phyloP scores from a whole-genome alignment of 2,329 filamentous ascomycete genomes.

The Hyphodiscus sp. region DNA sequence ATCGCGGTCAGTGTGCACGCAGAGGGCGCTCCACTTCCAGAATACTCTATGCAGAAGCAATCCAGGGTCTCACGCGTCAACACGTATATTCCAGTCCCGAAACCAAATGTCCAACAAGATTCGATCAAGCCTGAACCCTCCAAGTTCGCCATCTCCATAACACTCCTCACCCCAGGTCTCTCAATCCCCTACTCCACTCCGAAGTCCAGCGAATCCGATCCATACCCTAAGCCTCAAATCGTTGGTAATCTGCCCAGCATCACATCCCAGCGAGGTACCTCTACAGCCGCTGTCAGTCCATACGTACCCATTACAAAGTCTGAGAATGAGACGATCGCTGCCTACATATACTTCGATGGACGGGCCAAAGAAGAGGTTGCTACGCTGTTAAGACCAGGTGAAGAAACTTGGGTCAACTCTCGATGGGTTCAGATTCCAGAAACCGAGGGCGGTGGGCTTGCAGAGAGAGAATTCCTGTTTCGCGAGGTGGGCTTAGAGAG shows the following conservation, averaged over 20 bases:
- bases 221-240: constrained; percentile 73
- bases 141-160: constrained; percentile 97
- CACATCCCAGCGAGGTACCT: constrained; percentile 44
- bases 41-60: constrained; percentile 93
- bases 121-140: constrained; percentile 79
- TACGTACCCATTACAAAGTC: constrained; percentile 91
- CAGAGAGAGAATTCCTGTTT: constrained; percentile 95
- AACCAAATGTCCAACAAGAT: constrained; percentile 64
- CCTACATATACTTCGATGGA: constrained; percentile 98
- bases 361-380: constrained; percentile 94
- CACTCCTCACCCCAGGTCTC: constrained; percentile 79
- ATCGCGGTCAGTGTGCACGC: constrained; percentile 96
- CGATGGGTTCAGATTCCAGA: constrained; percentile 94
- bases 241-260: constrained; percentile 64
- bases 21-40: constrained; percentile 71
- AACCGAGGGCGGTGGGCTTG: constrained; percentile 84
- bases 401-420: constrained; percentile 99
- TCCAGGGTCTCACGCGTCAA: constrained; percentile 88
- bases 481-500: constrained; percentile 92
- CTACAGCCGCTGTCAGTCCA: constrained; percentile 58
- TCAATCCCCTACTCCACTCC: constrained; percentile 90
- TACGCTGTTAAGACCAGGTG: constrained; percentile 81
- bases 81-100: constrained; percentile 92
- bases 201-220: constrained; percentile 68
- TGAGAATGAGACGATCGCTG: constrained; percentile 93